Evolutionary conservation across 768 basidiomycete species (phyloP).

Genomic region (Gymnopilus dilepis): DNA sequence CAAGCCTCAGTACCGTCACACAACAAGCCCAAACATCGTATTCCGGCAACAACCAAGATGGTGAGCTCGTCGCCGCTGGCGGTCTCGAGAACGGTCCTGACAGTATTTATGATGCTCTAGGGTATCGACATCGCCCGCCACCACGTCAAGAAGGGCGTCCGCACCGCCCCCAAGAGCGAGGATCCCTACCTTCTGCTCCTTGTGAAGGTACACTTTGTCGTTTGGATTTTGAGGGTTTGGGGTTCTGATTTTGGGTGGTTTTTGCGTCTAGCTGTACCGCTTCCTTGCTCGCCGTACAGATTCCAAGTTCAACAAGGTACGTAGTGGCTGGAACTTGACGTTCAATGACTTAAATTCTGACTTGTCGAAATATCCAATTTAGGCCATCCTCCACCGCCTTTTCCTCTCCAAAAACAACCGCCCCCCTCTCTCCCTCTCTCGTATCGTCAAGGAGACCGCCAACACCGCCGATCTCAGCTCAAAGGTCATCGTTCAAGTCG

Average conservation of each 20-base stretch:
- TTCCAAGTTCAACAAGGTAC: constrained; percentile 92
- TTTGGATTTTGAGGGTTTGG: neutral
- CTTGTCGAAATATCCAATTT: constrained; percentile 15
- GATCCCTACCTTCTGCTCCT: constrained; percentile 98
- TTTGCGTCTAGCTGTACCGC: constrained; percentile 81
- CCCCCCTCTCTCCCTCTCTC: constrained; percentile 93
- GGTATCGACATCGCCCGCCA: constrained; percentile 96
- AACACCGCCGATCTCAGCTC: constrained; percentile 67
- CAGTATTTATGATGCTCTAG: constrained; percentile 42
- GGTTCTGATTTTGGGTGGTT: constrained; percentile 13
- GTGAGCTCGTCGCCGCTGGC: constrained; percentile 63
- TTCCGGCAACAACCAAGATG: constrained; percentile 76
- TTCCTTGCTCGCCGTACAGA: constrained; percentile 98
- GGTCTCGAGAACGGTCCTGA: constrained; percentile 30
- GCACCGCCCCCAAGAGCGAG: constrained; percentile 97
- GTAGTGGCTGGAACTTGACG: constrained; percentile 6
- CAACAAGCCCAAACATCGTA: constrained; percentile 55
- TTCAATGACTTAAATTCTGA: constrained; percentile 5
- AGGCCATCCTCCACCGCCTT: constrained; percentile 94
- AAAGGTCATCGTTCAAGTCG: constrained; percentile 89
- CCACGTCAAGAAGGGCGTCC: constrained; percentile 98
- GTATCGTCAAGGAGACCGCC: constrained; percentile 83
- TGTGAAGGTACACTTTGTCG: constrained; percentile 76
- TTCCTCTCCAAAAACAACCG: constrained; percentile 98
- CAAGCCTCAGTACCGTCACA: constrained; percentile 52